Conservation (phyloP, 306 rosid species). For the Oxytropis ochrocephala region DNA sequence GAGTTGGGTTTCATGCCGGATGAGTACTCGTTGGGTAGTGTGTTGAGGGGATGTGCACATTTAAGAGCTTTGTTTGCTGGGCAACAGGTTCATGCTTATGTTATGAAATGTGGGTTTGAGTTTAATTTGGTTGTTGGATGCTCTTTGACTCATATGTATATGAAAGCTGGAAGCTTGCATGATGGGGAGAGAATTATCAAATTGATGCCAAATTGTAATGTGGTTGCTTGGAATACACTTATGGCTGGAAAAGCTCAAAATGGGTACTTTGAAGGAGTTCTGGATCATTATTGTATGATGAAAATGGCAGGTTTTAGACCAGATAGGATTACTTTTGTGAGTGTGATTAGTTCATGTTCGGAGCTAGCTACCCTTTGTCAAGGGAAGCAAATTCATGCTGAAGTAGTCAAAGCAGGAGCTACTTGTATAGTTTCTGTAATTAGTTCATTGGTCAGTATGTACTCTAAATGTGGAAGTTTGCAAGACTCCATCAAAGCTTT, state of each 20-base stretch:
- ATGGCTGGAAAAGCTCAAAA: conserved; percentile 85
- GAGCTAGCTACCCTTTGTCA: conserved; percentile 74
- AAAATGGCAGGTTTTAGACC: conserved; percentile 65
- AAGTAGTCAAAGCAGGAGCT: conserved; percentile 72
- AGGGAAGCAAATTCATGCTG: conserved; percentile 88
- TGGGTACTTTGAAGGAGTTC: conserved; percentile 49
- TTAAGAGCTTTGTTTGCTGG: conserved; percentile 49
- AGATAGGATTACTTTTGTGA: conserved; percentile 71
- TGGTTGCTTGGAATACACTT: conserved; percentile 94
- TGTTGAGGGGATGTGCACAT: conserved; percentile 85
- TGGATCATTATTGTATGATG: conserved; percentile 66
- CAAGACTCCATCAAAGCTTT: conserved; percentile 72
- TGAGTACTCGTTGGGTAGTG: conserved; percentile 72
- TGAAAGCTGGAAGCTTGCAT: conserved; percentile 65
- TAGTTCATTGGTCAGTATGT: conserved; percentile 81
- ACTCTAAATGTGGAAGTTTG: conserved; percentile 76
- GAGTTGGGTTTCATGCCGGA: conserved; percentile 62
- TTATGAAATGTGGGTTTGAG: conserved; percentile 68
- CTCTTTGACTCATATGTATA: conserved; percentile 90
- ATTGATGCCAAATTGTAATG: conserved; percentile 56
- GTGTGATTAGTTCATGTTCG: conserved; percentile 66
- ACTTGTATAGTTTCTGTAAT: conserved; percentile 46
- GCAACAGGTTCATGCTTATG: conserved; percentile 65
- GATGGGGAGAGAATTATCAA: conserved; percentile 66
- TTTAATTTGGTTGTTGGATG: conserved; percentile 67